Evolutionary conservation across 768 basidiomycete species (phyloP).

Genomic region (Tylopilus cervinicoccineus): DNA sequence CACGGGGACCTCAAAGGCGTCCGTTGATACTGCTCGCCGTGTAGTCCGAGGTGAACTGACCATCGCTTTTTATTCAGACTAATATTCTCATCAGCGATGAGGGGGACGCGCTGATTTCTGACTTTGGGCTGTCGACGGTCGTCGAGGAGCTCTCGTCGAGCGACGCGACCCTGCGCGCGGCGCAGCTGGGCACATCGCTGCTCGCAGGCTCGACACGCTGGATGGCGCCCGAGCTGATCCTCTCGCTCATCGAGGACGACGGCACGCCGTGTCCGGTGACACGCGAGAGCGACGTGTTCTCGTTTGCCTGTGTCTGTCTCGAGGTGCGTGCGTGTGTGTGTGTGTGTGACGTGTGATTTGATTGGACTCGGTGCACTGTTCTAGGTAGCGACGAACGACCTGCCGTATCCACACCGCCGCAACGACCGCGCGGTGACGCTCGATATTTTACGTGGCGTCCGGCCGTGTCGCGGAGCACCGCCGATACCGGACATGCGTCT

Average conservation of each 20-base stretch:
- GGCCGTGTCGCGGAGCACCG: constrained; percentile 37
- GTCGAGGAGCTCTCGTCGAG: constrained; percentile 46
- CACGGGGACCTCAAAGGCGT: constrained; percentile 65
- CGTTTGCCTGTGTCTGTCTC: constrained; percentile 56
- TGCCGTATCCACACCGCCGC: constrained; percentile 49
- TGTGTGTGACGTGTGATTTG: too few species aligned
- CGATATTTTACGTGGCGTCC: constrained; percentile 50
- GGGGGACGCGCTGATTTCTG: constrained; percentile 53
- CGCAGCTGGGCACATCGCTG: constrained; percentile 28
- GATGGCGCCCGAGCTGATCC: constrained; percentile 54
- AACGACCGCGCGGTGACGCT: constrained; percentile 56
- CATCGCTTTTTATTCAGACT: constrained; percentile 31
- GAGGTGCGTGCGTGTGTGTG: constrained; percentile 39
- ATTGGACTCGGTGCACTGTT: too few species aligned
- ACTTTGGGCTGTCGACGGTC: constrained; percentile 59
- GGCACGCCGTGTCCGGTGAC: constrained; percentile 41
- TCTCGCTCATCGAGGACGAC: constrained; percentile 47
- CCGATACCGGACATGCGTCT: constrained; percentile 16
- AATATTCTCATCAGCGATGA: constrained; percentile 54
- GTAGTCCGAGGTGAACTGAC: not conserved
- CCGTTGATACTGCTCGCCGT: constrained; percentile 20
- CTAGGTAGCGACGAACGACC: constrained; percentile 47
- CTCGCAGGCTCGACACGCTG: constrained; percentile 35
- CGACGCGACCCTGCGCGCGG: constrained; percentile 18
- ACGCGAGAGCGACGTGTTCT: constrained; percentile 54